phyloP scores from a whole-genome alignment of 768 basidiomycete genomes.

The Mycena alexandri region DNA sequence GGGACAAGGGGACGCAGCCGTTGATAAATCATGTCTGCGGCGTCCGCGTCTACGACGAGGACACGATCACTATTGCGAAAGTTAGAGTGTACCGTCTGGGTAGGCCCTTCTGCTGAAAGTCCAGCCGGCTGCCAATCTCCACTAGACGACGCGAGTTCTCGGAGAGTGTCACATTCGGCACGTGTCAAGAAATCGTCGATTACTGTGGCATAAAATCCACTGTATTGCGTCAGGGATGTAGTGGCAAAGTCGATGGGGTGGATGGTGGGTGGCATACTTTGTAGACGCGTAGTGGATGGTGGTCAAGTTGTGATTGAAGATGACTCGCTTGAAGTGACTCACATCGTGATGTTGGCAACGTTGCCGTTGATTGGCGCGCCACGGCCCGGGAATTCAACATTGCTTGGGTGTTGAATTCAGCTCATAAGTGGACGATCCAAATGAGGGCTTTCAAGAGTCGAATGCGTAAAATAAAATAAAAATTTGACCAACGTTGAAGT shows the following conservation, averaged over 20 bases:
- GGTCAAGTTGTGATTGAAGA: background rate
- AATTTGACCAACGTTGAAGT: too few relatives aligned
- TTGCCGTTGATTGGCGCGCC: too few relatives aligned
- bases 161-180: slow-evolving; percentile 56
- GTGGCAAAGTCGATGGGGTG: slow-evolving; percentile 53
- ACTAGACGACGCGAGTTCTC: slow-evolving; percentile 52
- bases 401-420: too few relatives aligned
- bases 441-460: too few relatives aligned
- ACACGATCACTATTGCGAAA: slow-evolving; percentile 59
- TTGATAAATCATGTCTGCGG: slow-evolving; percentile 51
- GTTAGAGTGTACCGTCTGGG: slow-evolving; percentile 50
- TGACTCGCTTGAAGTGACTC: too few relatives aligned
- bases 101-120: slow-evolving; percentile 42
- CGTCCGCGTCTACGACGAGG: slow-evolving; percentile 49
- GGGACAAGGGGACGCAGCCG: slow-evolving; percentile 53
- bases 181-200: slow-evolving; percentile 57
- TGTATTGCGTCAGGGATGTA: slow-evolving; percentile 51
- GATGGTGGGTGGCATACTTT: slow-evolving; percentile 27
- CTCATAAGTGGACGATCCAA: too few relatives aligned
- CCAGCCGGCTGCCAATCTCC: slow-evolving; percentile 55
- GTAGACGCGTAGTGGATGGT: background rate
- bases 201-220: slow-evolving; percentile 55
- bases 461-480: too few relatives aligned
- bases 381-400: too few relatives aligned
- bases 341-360: too few relatives aligned